Percentiles rank a stretch among this genome's conserved stretches.
Conservation (phyloP, 257 asterid genomes). For the Gardenia jasminoides region DNA sequence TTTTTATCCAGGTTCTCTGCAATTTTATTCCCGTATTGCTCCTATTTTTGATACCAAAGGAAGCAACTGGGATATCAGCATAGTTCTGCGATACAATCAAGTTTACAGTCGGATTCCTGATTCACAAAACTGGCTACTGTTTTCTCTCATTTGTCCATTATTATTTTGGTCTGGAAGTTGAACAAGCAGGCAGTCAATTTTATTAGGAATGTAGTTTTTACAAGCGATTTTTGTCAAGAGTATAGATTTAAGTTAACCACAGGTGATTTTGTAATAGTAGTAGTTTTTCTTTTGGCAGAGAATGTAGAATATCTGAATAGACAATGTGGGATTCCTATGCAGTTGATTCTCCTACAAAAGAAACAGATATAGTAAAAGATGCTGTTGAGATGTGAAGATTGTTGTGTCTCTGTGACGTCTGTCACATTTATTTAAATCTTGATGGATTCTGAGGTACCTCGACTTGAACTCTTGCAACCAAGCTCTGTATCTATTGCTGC, state of each 20-base stretch:
- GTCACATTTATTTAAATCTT: neutral
- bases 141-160: neutral
- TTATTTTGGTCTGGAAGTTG: neutral
- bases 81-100: constrained; percentile 31
- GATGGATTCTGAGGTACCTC: neutral
- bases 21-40: constrained; percentile 58
- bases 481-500: neutral
- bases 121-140: neutral
- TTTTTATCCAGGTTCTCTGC: constrained; percentile 62
- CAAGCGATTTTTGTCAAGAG: too few relatives aligned
- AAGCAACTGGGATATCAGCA: constrained; percentile 79
- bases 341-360: neutral
- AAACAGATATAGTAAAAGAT: neutral
- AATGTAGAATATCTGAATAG: neutral
- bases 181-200: neutral
- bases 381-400: neutral
- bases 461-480: neutral
- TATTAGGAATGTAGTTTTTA: neutral
- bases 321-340: neutral
- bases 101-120: neutral
- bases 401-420: neutral
- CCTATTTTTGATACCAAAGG: constrained; percentile 84
- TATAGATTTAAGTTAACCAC: neutral
- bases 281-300: neutral
- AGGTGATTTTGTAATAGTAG: neutral